A percentile compares a stretch with the other conserved stretches of the same genome.
phyloP scores from a whole-genome alignment of 352 stramenopile genomes.

The Phytophthora pisi region DNA sequence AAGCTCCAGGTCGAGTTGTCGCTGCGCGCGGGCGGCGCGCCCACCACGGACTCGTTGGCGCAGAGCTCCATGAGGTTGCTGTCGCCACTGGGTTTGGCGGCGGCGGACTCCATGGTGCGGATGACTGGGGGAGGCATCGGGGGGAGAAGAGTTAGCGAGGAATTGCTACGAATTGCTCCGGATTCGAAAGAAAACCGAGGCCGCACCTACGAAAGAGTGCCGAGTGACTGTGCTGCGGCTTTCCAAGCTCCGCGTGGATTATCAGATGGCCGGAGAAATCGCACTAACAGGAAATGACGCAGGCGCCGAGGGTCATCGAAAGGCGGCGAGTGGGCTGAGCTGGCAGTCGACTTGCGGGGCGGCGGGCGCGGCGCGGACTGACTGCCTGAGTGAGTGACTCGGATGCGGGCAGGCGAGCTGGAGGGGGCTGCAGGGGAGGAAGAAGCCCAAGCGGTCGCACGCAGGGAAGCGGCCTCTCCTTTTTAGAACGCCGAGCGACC shows the following conservation, averaged over 20 bases:
- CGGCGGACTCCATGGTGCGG: slow-evolving; percentile 17
- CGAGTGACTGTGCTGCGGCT: slow-evolving; percentile 14
- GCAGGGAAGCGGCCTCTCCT: slow-evolving; percentile 6
- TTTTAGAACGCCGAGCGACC: slow-evolving; percentile 25
- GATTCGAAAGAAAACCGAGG: slow-evolving; percentile 25
- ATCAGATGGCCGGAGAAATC: slow-evolving; percentile 19
- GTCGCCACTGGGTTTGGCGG: slow-evolving; percentile 1
- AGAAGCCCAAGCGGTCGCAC: slow-evolving; percentile 27
- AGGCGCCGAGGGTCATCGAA: slow-evolving; percentile 16
- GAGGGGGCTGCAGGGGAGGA: not conserved
- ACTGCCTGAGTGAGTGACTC: not conserved
- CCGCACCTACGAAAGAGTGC: not conserved
- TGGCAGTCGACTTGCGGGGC: slow-evolving; percentile 2
- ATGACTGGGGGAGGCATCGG: slow-evolving; percentile 9
- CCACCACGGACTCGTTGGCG: slow-evolving; percentile 17
- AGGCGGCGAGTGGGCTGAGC: not conserved
- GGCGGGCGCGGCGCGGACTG: slow-evolving; percentile 11
- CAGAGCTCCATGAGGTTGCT: slow-evolving; percentile 26
- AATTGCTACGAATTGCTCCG: not conserved
- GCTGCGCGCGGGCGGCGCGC: slow-evolving; percentile 4
- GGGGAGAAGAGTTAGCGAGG: not conserved
- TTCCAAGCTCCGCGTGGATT: slow-evolving; percentile 29
- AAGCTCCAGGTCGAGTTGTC: slow-evolving; percentile 70
- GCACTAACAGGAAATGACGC: slow-evolving; percentile 1
- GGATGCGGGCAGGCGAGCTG: not conserved